Conservation (phyloP, 2,329 filamentous ascomycete species). For the Trichoderma sp. region DNA sequence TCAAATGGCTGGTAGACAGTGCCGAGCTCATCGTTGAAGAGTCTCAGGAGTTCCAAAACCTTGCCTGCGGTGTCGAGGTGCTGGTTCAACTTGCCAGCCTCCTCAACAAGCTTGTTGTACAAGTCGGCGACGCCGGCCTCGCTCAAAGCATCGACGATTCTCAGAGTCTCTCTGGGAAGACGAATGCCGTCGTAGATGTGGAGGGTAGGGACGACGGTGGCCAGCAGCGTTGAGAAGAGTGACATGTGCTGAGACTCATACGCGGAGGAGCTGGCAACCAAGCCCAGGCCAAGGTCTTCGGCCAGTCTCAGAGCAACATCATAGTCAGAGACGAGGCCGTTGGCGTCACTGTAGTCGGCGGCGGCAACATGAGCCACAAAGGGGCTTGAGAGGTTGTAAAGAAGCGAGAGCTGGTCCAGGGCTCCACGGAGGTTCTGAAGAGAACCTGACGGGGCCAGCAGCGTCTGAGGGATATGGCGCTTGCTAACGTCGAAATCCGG, state of each 20-base stretch:
- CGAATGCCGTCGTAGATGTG: constrained; percentile 88
- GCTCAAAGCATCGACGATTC: constrained; percentile 79
- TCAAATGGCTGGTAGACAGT: constrained; percentile 93
- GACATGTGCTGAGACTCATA: constrained; percentile 97
- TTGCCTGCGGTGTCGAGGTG: constrained; percentile 74
- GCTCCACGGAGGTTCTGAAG: constrained; percentile 78
- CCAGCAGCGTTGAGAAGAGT: constrained; percentile 79
- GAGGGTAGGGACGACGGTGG: constrained; percentile 76
- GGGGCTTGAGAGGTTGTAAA: constrained; percentile 90
- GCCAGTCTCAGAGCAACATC: constrained; percentile 74
- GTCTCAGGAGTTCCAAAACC: constrained; percentile 67
- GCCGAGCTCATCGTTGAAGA: constrained; percentile 87
- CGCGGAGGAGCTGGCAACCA: constrained; percentile 81
- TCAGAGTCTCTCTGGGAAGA: constrained; percentile 77
- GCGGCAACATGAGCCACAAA: constrained; percentile 92
- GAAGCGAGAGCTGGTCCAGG: constrained; percentile 85
- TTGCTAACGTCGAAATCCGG: constrained; percentile 93
- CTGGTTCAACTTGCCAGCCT: constrained; percentile 63
- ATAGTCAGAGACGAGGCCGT: constrained; percentile 85
- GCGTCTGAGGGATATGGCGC: constrained; percentile 86
- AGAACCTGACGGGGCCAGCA: constrained; percentile 83
- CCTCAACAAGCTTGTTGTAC: constrained; percentile 67
- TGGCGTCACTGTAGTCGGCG: constrained; percentile 72
- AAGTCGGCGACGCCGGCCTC: constrained; percentile 67
- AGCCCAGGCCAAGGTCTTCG: constrained; percentile 85